Conservation (phyloP, 176 grass and related monocot species). For the Rhynchospora breviuscula region DNA sequence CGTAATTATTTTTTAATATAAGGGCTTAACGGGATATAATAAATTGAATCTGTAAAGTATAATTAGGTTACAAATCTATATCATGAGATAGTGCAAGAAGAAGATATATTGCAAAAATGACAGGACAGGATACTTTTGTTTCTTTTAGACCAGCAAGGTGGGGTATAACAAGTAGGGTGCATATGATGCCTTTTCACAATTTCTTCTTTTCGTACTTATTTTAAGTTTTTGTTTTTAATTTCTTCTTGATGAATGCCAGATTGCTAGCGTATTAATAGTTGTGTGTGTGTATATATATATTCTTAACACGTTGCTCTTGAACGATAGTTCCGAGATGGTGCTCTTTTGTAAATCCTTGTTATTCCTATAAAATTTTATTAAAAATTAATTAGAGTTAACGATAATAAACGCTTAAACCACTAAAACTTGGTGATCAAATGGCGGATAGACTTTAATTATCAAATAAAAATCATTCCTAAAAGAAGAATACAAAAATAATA, state of each 20-base stretch:
- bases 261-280: not conserved
- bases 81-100: not conserved
- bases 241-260: not conserved
- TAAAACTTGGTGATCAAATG: too few species aligned
- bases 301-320: not conserved
- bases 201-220: not conserved
- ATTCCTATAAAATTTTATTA: too few species aligned
- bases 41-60: not conserved
- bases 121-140: not conserved
- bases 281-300: not conserved
- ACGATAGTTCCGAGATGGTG: not conserved
- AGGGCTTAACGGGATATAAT: not conserved
- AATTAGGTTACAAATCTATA: not conserved
- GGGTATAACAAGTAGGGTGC: not conserved
- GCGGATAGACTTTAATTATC: not conserved
- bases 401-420: too few species aligned
- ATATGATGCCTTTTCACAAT: not conserved
- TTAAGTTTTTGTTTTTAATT: not conserved
- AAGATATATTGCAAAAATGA: not conserved
- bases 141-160: not conserved
- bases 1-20: too few species aligned
- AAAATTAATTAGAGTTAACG: too few species aligned
- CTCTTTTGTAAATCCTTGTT: not conserved
- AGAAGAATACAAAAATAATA: not conserved
- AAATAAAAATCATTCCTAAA: not conserved